These are phyloP conservation scores for Eutrema salsugineum DNA, from an alignment of 441 rosid species.

Conservation along the genomic window DNA sequence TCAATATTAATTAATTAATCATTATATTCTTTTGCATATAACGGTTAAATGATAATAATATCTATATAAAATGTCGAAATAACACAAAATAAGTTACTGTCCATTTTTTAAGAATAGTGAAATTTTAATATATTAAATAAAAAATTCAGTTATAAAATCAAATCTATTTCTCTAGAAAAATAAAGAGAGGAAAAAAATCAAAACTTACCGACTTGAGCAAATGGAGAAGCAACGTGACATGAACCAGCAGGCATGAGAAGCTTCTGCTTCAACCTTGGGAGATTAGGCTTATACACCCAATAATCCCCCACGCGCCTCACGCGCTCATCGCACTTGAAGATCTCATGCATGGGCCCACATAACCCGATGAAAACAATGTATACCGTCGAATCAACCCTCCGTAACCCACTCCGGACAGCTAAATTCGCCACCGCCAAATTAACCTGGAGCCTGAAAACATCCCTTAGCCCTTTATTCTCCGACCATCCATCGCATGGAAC, in stretches of 20 bases:
- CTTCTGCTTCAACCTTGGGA: constrained; percentile 47
- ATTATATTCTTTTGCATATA: background rate
- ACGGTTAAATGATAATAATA: background rate
- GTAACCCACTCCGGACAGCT: constrained; percentile 39
- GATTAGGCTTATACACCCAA: constrained; percentile 62
- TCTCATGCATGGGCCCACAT: constrained; percentile 77
- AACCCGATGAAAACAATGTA: constrained; percentile 54
- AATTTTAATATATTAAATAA: background rate
- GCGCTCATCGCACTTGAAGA: constrained; percentile 65
- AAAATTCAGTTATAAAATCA: background rate
- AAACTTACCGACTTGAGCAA: constrained; percentile 40
- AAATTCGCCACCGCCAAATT: constrained; percentile 72
- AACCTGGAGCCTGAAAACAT: constrained; percentile 65
- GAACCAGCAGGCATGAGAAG: constrained; percentile 73
- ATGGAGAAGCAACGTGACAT: constrained; percentile 58
- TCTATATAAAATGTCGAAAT: background rate
- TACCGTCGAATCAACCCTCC: constrained; percentile 31
- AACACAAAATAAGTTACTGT: background rate
- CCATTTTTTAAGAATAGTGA: background rate
- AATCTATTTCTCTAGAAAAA: background rate
- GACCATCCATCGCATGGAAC: constrained; percentile 51
- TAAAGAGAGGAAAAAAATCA: background rate
- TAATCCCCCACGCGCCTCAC: constrained; percentile 43
- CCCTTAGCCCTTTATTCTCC: constrained; percentile 45
- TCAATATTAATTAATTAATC: background rate